Evolutionary conservation across 768 basidiomycete species (phyloP).

Genomic region (Leccinum variicolor): DNA sequence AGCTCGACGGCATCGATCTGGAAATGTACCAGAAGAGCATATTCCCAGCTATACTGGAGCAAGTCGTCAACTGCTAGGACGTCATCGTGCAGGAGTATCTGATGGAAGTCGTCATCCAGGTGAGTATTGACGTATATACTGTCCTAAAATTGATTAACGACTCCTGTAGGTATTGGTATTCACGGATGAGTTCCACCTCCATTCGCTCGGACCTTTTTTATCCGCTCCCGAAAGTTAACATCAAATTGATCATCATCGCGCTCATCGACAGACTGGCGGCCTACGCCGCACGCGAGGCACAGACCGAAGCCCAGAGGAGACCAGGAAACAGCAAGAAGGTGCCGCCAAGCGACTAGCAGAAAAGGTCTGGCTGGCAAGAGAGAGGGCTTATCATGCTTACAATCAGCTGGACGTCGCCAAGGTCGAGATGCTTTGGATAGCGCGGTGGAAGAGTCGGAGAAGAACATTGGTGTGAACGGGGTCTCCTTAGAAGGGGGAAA

Average conservation of each 20-base stretch:
- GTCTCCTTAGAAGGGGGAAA: constrained; percentile 23
- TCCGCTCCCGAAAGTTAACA: constrained; percentile 95
- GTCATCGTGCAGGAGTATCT: too few relatives aligned
- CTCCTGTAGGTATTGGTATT: constrained; percentile 90
- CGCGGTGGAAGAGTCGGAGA: constrained; percentile 20
- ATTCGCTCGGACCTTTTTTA: constrained; percentile 94
- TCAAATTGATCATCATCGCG: constrained; percentile 97
- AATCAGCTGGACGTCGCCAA: constrained; percentile 27
- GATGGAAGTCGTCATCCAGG: too few relatives aligned
- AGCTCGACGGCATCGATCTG: too few relatives aligned
- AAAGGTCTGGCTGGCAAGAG: constrained; percentile 74
- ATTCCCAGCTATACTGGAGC: too few relatives aligned
- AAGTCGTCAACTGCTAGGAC: too few relatives aligned
- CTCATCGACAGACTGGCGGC: constrained; percentile 94
- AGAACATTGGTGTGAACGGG: constrained; percentile 19
- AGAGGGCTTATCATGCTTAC: constrained; percentile 52
- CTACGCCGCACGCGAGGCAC: constrained; percentile 95
- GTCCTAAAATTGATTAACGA: neutral
- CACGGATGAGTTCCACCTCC: constrained; percentile 96
- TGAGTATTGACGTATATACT: constrained; percentile 10
- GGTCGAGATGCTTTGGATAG: constrained; percentile 27
- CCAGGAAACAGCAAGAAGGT: constrained; percentile 89
- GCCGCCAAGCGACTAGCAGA: constrained; percentile 88
- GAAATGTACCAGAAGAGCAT: too few relatives aligned
- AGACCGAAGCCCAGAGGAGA: constrained; percentile 94